A percentile compares a stretch with the other conserved stretches of the same genome.
phyloP scores from a whole-genome alignment of 257 asterid species.

The Salvia miltiorrhiza region DNA sequence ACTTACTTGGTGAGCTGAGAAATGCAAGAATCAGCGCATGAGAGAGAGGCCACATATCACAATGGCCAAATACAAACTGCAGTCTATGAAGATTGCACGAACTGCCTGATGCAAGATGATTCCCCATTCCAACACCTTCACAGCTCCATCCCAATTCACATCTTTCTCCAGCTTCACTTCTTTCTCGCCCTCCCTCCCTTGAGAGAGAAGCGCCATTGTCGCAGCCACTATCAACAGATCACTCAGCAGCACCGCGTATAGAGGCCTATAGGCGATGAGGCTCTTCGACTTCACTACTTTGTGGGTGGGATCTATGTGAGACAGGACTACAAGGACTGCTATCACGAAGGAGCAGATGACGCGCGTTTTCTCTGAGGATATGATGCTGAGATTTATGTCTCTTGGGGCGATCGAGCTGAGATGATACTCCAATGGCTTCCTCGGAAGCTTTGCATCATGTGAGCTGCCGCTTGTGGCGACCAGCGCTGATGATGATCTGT shows the following conservation, averaged over 20 bases:
- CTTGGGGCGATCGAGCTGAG: constrained; percentile 32
- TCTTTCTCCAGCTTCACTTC: constrained; percentile 1
- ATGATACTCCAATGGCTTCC: constrained; percentile 20
- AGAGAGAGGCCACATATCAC: constrained; percentile 60
- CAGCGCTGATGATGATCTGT: constrained; percentile 13
- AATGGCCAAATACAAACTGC: constrained; percentile 60
- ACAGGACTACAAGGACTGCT: constrained; percentile 53
- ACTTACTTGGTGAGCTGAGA: background rate
- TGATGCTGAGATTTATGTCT: constrained; percentile 49
- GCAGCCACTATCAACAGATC: constrained; percentile 52
- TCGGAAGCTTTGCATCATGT: background rate
- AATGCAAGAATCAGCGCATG: constrained; percentile 16
- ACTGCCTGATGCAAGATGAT: constrained; percentile 59
- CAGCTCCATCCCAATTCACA: constrained; percentile 54
- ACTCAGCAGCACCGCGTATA: constrained; percentile 49
- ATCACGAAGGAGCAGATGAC: constrained; percentile 52
- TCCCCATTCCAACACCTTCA: constrained; percentile 51
- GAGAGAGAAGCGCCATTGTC: constrained; percentile 29
- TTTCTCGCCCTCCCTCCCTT: constrained; percentile 16
- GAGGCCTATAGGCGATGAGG: constrained; percentile 63
- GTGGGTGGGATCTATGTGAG: constrained; percentile 53
- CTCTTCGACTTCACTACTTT: constrained; percentile 54
- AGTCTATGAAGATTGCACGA: constrained; percentile 63
- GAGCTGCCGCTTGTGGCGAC: constrained; percentile 7
- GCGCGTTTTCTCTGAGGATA: constrained; percentile 59